These are phyloP conservation scores for Trypanosomatidae sp. DNA, from an alignment of 208 protist species.

Conservation along the genomic window DNA sequence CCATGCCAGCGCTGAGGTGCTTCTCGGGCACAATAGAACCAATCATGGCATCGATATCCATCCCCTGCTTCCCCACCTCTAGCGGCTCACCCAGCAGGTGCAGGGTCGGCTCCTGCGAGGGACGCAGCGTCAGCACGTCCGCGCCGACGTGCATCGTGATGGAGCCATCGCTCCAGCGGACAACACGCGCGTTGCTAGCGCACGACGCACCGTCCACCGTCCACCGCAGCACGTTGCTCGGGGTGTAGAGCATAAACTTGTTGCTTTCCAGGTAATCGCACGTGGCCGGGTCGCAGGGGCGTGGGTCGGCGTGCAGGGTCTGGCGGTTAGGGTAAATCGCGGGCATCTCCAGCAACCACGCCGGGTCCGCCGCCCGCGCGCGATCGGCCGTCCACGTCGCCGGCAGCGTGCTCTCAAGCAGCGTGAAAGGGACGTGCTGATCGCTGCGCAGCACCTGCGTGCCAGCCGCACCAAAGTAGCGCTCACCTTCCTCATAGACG, in stretches of 20 bases:
- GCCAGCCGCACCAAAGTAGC: constrained; percentile 56
- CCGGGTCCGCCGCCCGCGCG: not conserved
- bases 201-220: no score
- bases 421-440: constrained; percentile 40
- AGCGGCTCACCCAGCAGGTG: constrained; percentile 55
- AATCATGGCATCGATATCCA: constrained; percentile 53
- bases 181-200: no score
- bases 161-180: constrained; percentile 84
- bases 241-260: constrained; percentile 74
- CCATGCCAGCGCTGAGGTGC: constrained; percentile 65
- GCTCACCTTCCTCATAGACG: constrained; percentile 42
- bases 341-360: constrained; percentile 87
- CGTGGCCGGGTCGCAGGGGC: constrained; percentile 55
- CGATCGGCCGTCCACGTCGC: constrained; percentile 11
- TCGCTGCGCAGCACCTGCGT: constrained; percentile 36
- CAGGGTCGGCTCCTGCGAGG: constrained; percentile 50
- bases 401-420: constrained; percentile 44
- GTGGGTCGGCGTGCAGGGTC: constrained; percentile 81
- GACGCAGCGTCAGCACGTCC: constrained; percentile 59
- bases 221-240: constrained; percentile 86
- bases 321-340: constrained; percentile 81
- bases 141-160: constrained; percentile 80
- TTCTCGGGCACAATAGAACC: constrained; percentile 43
- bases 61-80: constrained; percentile 42
- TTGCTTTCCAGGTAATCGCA: constrained; percentile 63